A percentile compares a stretch with the other conserved stretches of the same genome.
Conservation (phyloP, 75 land plant genomes). For the Sequoia sempervirens region DNA sequence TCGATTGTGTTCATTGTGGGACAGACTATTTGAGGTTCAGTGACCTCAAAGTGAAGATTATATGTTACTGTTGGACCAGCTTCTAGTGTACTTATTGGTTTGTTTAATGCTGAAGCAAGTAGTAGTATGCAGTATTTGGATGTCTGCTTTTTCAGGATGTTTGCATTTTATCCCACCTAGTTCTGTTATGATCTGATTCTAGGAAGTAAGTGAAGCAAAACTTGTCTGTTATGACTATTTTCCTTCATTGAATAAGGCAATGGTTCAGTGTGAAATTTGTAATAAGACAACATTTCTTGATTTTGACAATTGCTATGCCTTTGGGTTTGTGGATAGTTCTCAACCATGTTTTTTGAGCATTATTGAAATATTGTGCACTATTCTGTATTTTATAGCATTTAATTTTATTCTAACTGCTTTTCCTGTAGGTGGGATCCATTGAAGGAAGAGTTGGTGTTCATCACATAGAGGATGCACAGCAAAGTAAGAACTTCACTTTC, state of each 20-base stretch:
- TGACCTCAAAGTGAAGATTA: too few relatives aligned
- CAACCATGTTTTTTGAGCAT: too few relatives aligned
- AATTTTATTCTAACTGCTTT: not conserved
- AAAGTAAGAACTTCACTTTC: conserved; percentile 86
- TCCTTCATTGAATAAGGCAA: not conserved
- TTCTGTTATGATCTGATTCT: not conserved
- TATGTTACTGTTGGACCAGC: not conserved
- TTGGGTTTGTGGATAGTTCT: not conserved
- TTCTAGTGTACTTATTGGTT: not conserved
- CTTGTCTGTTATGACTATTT: not conserved
- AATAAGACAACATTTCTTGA: not conserved
- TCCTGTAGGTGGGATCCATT: conserved; percentile 80
- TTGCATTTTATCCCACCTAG: not conserved
- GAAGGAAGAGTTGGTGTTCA: conserved; percentile 97
- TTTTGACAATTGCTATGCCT: not conserved
- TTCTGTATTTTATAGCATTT: not conserved
- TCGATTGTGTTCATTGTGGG: too few relatives aligned
- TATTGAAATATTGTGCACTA: not conserved
- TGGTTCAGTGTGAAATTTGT: not conserved
- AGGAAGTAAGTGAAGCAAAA: not conserved
- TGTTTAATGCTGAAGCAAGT: not conserved
- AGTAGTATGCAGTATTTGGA: not conserved
- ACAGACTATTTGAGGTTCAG: too few relatives aligned
- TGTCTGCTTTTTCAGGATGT: not conserved
- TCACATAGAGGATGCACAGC: conserved; percentile 86